Base-by-base conservation (phyloP, 345 rosid species). In the Clausena lansium region DNA sequence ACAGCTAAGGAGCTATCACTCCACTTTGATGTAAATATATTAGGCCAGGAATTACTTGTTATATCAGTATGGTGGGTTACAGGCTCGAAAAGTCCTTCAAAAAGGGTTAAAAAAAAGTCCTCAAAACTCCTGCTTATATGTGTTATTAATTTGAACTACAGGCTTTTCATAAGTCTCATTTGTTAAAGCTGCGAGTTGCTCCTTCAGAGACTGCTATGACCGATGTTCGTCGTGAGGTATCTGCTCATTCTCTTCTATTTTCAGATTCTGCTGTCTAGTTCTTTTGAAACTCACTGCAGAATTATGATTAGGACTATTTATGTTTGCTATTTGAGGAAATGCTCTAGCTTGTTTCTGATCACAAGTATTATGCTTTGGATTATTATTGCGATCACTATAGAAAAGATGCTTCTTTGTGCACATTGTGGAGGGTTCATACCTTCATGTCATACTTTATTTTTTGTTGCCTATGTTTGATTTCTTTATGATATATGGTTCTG, bases 151-250 rank as follows among this genome's bases (percentile, higher is more conserved):
- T 77, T 78, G 62, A 74, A 54, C 77, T 84, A 47, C 83, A 96
- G 99, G 95, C 98, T 59, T 96, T 96, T 82, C 98, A 92, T 77
- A 94, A 94, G 88, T 96, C 99, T 39, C 97, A 96, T 83, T 84
- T 96, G 52, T 79, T 84, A 74, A 94, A 91, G 89, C 85, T 87
- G 84, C 90, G 97, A 27, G 99, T 96, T 81, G 94, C 91, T 76
- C 99, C 99, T 80, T 96, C 97, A 64, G 99, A 96, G 89, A 96
- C 98, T 64, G 98, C 99, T 79, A 96, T 96, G 99, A 87, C 90
- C 36, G 99, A 96, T 85, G 99, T 96, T 76, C 89, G 89, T 78
- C 93, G 99, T 41, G 98, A 96, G 93, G 99, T 96, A 90, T 64
- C 68, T 73, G 32, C 67, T 67, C 55, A 15, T 17, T 74, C 25